Evolutionary conservation across 441 rosid species (phyloP).

Genomic region (Bocquillonia castaneifolia): DNA sequence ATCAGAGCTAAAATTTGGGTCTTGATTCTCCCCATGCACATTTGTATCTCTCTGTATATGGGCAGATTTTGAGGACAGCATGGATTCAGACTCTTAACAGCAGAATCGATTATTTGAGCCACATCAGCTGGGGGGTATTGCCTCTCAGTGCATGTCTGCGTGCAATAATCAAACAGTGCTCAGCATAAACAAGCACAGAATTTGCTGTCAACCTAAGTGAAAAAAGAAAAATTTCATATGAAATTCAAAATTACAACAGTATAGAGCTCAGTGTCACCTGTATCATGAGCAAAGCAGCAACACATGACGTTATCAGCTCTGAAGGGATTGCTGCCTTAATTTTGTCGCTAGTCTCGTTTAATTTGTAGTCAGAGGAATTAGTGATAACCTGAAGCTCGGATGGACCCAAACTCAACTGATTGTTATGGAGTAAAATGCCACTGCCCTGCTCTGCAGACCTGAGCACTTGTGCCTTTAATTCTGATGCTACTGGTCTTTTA

Average conservation of each 20-base stretch:
- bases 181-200: not conserved
- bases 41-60: constrained; percentile 76
- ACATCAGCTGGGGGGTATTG: constrained; percentile 85
- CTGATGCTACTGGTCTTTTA: constrained; percentile 35
- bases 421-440: constrained; percentile 30
- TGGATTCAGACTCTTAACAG: constrained; percentile 78
- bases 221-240: not conserved
- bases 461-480: constrained; percentile 28
- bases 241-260: not conserved
- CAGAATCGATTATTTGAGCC: constrained; percentile 82
- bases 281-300: constrained; percentile 78
- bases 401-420: constrained; percentile 30
- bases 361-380: constrained; percentile 23
- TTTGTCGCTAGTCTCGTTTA: constrained; percentile 37
- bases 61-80: constrained; percentile 73
- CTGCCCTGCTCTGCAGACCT: constrained; percentile 44
- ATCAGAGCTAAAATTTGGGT: constrained; percentile 84
- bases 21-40: constrained; percentile 93
- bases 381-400: constrained; percentile 28
- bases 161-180: constrained; percentile 9
- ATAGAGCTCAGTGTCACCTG: constrained; percentile 45
- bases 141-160: constrained; percentile 84
- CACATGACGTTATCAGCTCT: constrained; percentile 79
- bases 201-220: not conserved
- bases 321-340: constrained; percentile 54